A percentile compares a stretch with the other conserved stretches of the same genome.
These are phyloP conservation scores for Acacia confusa DNA, from an alignment of 306 rosid species.

Conservation along the genomic window DNA sequence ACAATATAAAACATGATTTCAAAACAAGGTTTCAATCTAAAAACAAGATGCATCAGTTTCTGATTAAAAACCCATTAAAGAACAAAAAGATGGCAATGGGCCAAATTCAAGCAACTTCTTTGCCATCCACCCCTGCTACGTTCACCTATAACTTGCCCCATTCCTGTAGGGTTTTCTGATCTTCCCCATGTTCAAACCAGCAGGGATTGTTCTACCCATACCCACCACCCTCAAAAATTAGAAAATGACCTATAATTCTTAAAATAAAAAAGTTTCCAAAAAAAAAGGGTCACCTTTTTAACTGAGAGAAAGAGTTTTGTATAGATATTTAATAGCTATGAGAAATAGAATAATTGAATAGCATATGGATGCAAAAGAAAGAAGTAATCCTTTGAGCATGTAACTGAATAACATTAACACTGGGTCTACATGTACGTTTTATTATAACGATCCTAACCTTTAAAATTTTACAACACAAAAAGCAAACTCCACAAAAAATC, in stretches of 20 bases:
- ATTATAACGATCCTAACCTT: not conserved
- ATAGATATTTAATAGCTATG: not conserved
- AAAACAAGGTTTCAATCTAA: not conserved
- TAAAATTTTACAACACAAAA: not conserved
- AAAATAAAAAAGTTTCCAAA: not conserved
- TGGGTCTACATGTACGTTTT: not conserved
- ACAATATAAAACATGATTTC: constrained; percentile 19
- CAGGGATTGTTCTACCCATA: not conserved
- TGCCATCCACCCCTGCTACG: not conserved
- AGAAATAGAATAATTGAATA: not conserved
- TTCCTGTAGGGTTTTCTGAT: not conserved
- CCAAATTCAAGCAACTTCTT: not conserved
- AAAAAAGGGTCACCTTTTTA: not conserved
- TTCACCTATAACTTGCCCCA: not conserved
- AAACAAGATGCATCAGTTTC: constrained; percentile 1
- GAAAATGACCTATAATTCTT: not conserved
- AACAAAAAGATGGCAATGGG: not conserved
- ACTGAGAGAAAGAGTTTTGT: not conserved
- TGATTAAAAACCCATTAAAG: not conserved
- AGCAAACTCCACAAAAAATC: not conserved
- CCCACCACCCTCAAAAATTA: not conserved
- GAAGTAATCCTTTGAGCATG: not conserved
- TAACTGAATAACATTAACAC: not conserved
- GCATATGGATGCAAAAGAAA: not conserved
- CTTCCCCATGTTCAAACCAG: not conserved